Conservation (phyloP, 352 stramenopile genomes). For the Globisporangium viniferum region DNA sequence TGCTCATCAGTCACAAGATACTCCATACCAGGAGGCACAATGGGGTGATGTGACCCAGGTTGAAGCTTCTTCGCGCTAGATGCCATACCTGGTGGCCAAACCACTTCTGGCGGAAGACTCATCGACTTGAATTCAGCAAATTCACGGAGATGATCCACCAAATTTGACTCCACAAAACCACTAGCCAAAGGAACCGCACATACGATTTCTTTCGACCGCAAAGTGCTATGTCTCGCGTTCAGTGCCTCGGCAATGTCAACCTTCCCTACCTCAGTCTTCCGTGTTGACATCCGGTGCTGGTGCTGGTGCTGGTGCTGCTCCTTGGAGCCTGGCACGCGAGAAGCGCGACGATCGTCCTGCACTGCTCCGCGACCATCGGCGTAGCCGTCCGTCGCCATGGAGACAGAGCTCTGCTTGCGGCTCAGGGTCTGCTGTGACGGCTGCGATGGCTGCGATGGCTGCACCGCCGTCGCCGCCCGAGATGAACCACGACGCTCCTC, state of each 20-base stretch:
- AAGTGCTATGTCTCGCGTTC: no score
- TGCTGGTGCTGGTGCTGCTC: not conserved
- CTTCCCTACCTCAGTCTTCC: not conserved
- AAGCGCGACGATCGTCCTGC: slow-evolving; percentile 2
- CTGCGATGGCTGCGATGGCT: not conserved
- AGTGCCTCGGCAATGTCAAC: no score
- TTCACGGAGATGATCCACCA: no score
- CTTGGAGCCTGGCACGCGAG: not conserved
- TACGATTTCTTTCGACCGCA: no score
- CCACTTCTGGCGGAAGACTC: slow-evolving; percentile 13
- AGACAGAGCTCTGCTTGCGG: slow-evolving; percentile 17
- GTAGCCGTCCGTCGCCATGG: slow-evolving; percentile 12
- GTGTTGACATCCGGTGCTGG: not conserved
- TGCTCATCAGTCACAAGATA: slow-evolving; percentile 52
- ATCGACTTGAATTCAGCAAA: no score
- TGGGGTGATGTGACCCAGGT: slow-evolving; percentile 26
- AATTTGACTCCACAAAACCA: no score
- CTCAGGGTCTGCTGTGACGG: not conserved
- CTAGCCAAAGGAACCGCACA: no score
- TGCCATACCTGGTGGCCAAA: slow-evolving; percentile 61
- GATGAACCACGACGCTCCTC: slow-evolving; percentile 7
- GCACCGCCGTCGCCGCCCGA: not conserved
- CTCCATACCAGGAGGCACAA: slow-evolving; percentile 46
- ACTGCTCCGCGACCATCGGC: not conserved
- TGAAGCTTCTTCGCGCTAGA: slow-evolving; percentile 24